Conservation (phyloP, 2,329 filamentous ascomycete species). For the Ploettnerulaceae sp. region DNA sequence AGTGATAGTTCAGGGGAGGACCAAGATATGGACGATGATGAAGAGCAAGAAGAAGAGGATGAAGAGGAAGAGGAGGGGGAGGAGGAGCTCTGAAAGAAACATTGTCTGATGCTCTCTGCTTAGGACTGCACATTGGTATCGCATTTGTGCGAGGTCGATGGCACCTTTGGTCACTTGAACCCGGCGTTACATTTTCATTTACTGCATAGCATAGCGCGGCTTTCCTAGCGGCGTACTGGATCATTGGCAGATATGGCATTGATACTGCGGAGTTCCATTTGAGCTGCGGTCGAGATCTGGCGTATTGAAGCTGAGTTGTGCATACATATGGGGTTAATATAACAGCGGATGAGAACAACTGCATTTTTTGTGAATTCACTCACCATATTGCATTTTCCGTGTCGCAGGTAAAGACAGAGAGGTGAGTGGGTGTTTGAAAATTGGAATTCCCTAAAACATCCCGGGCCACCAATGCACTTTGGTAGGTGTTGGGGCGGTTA, state of each 20-base stretch:
- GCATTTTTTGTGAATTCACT: not conserved
- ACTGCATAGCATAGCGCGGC: constrained; percentile 28
- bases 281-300: constrained; percentile 11
- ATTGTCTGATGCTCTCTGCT: too few species aligned
- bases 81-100: constrained; percentile 1
- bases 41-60: constrained; percentile 45
- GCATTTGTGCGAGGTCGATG: not conserved
- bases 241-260: constrained; percentile 10
- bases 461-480: not conserved
- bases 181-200: constrained; percentile 18
- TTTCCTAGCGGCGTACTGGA: constrained; percentile 22
- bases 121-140: constrained; percentile 1
- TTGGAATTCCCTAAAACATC: not conserved
- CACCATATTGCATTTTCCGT: not conserved
- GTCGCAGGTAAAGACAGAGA: not conserved
- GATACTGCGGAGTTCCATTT: constrained; percentile 8
- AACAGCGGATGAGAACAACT: not conserved
- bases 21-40: constrained; percentile 53
- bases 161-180: not conserved
- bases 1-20: constrained; percentile 61
- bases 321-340: constrained; percentile 6
- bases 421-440: not conserved
- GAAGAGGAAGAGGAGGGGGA: constrained; percentile 18
- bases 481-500: too few species aligned
- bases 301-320: constrained; percentile 8